Percentiles rank a stretch among this genome's conserved stretches.
phyloP scores from a whole-genome alignment of 805 yeast genomes.

The Yarrowia sp. region DNA sequence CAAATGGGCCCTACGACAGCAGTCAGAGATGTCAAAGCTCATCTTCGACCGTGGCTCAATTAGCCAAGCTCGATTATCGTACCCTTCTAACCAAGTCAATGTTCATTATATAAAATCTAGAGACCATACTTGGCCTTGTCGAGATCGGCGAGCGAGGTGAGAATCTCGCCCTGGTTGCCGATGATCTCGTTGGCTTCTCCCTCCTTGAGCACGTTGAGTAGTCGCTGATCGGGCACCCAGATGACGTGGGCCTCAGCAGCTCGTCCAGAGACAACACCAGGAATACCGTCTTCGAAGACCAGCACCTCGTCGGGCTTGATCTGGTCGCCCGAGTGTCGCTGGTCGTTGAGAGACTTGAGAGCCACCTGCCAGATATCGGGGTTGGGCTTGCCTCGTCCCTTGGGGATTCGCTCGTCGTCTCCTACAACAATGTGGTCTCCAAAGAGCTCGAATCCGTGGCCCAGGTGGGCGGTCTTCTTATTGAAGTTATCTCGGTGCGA shows the following conservation, averaged over 20 bases:
- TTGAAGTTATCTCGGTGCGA: constrained; percentile 59
- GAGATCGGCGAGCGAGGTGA: constrained; percentile 52
- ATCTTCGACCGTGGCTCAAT: too few species aligned
- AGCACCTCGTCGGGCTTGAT: constrained; percentile 75
- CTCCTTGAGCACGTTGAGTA: constrained; percentile 52
- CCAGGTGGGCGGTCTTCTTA: constrained; percentile 70
- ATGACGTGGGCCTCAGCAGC: constrained; percentile 82
- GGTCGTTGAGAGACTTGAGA: constrained; percentile 60
- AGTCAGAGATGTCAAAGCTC: too few species aligned
- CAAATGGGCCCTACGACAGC: too few species aligned
- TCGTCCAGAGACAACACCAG: constrained; percentile 82
- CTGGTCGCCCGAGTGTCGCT: constrained; percentile 44
- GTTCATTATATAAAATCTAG: too few species aligned
- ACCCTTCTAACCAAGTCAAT: too few species aligned
- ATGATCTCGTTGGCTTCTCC: constrained; percentile 46
- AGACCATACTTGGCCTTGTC: constrained; percentile 45
- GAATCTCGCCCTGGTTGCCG: constrained; percentile 56
- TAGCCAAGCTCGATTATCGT: too few species aligned
- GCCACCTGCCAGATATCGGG: constrained; percentile 94
- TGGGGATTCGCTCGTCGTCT: constrained; percentile 78
- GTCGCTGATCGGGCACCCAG: constrained; percentile 90
- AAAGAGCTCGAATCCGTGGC: constrained; percentile 61
- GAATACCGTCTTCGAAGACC: constrained; percentile 92
- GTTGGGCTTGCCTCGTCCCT: constrained; percentile 86
- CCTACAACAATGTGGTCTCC: constrained; percentile 73